phyloP scores from a whole-genome alignment of 2,329 filamentous ascomycete species.

The Trichoderma koningii region DNA sequence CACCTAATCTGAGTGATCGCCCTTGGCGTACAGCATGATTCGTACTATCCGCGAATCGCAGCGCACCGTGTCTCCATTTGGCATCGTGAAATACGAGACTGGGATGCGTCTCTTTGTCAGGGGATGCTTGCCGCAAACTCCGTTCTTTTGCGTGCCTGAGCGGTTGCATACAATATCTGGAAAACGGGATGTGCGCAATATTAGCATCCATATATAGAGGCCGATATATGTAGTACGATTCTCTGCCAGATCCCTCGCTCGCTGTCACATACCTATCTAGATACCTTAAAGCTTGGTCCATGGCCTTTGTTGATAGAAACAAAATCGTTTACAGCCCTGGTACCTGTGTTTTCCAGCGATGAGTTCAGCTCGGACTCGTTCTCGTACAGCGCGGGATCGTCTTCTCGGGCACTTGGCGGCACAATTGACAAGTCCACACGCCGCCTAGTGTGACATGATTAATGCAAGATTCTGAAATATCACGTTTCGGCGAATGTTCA shows the following conservation, averaged over 20 bases:
- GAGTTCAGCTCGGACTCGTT: not conserved
- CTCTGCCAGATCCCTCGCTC: not conserved
- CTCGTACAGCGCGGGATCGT: not conserved
- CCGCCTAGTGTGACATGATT: not conserved
- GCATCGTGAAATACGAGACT: slow-evolving; percentile 9
- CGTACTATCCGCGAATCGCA: not conserved
- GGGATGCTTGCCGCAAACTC: not conserved
- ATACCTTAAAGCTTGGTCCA: no score
- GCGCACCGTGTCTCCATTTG: not conserved
- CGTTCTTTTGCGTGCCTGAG: not conserved
- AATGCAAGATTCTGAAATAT: not conserved
- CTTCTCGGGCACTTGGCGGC: not conserved
- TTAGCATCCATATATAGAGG: not conserved
- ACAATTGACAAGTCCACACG: slow-evolving; percentile 9
- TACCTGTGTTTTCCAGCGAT: not conserved
- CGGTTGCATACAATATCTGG: not conserved
- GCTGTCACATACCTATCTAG: not conserved
- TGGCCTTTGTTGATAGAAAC: not conserved
- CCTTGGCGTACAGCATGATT: slow-evolving; percentile 1
- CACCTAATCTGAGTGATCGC: slow-evolving; percentile 18
- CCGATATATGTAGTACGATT: not conserved
- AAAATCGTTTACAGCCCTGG: not conserved
- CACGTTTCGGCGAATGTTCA: slow-evolving; percentile 2
- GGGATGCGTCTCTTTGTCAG: not conserved
- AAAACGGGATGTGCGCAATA: not conserved